Base-by-base conservation (phyloP, 2,329 filamentous ascomycete species). In the Neurospora sp. region DNA sequence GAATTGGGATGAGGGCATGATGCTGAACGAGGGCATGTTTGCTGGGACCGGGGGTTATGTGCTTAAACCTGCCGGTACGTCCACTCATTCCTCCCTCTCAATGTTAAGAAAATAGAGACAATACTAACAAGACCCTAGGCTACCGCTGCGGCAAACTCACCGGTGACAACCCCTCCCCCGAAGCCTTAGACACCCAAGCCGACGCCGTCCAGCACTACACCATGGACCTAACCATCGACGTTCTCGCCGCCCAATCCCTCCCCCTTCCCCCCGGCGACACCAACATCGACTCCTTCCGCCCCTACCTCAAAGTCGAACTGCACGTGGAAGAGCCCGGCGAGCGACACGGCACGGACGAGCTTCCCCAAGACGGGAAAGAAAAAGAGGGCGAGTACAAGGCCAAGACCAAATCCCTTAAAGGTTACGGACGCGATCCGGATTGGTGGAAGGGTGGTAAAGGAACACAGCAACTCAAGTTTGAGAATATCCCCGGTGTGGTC, bases 21-120 rank as follows among this genome's bases (percentile, higher is more conserved):
- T 97, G 95, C 86, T 97, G 15, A 97, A 97, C 77, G 90, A 96
- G 77, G 94, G 88, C 74, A 96, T 97, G 92, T 97, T 97, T 79
- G 86, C 88, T 1, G 91, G 90, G 11, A 92, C 91, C 0, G 85
- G 85, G n/a, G 94, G 94, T 28, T 97, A 93, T 83, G 89, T 96
- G 1, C 83, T 97, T 52, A 97, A 97, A 79, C 94, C 94, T 0
- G 81, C 86, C 73, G 92, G 91, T 84, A 76, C 62, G 76, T 71
- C 23, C 15, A n/a, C n/a, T 43, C 1, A 40, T 5, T 12, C 19
- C 12, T 3, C 11, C 36, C 37, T 39, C 6, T 23, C 43, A 23
- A 23, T 23, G 23, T 23, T 23, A 23, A 23, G 23, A 23, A 23
- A 23, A 23, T 23, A 23, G 23, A 23, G 23, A 2, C 23, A 23